These are phyloP conservation scores for Lepraria neglecta DNA, from an alignment of 495 filamentous ascomycete genomes.

Conservation along the genomic window DNA sequence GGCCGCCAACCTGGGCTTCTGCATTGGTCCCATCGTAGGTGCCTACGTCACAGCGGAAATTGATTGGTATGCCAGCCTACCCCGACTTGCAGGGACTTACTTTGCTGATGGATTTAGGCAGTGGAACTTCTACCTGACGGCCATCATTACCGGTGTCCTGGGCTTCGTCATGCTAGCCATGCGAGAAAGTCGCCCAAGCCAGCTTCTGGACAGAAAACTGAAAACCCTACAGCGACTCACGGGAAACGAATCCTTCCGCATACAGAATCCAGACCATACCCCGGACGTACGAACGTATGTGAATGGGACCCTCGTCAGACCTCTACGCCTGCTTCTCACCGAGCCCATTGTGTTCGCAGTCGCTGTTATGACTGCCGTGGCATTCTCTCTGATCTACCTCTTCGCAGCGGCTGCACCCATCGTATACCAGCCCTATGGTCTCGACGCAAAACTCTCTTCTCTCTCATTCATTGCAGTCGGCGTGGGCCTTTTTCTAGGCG, in stretches of 20 bases:
- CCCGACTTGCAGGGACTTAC: slow-evolving; percentile 22
- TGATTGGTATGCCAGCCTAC: slow-evolving; percentile 29
- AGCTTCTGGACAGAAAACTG: slow-evolving; percentile 36
- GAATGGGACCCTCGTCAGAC: slow-evolving; percentile 39
- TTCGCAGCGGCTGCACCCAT: slow-evolving; percentile 46
- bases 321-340: slow-evolving; percentile 41
- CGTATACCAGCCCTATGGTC: slow-evolving; percentile 42
- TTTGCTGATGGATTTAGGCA: neutral
- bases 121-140: neutral
- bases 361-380: slow-evolving; percentile 41
- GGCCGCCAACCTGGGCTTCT: slow-evolving; percentile 40
- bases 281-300: slow-evolving; percentile 38
- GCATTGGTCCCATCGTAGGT: slow-evolving; percentile 34
- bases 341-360: slow-evolving; percentile 47
- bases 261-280: slow-evolving; percentile 38
- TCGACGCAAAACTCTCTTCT: slow-evolving; percentile 34
- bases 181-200: slow-evolving; percentile 42
- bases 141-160: neutral
- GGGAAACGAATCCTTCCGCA: slow-evolving; percentile 28
- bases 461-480: slow-evolving; percentile 44
- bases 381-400: slow-evolving; percentile 49
- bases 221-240: slow-evolving; percentile 29
- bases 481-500: slow-evolving; percentile 38
- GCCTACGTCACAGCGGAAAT: slow-evolving; percentile 23
- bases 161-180: slow-evolving; percentile 25